Percentiles rank a stretch among this genome's conserved stretches.
Conservation (phyloP, 176 grass and related monocot genomes). For the Avena eriantha region DNA sequence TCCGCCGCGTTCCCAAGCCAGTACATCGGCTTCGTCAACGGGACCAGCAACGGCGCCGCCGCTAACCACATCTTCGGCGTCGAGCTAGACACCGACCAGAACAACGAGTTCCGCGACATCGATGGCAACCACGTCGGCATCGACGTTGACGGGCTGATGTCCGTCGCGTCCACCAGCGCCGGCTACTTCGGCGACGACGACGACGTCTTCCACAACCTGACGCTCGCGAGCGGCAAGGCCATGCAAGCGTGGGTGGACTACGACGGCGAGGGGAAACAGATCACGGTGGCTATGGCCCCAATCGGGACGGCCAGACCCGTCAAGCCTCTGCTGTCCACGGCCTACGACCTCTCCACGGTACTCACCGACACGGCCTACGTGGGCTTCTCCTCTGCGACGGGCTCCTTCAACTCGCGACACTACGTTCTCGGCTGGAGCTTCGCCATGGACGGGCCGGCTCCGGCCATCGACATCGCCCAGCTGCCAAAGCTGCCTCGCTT, state of each 20-base stretch:
- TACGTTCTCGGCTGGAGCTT: slow-evolving; percentile 19
- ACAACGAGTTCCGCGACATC: slow-evolving; percentile 57
- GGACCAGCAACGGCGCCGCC: slow-evolving; percentile 37
- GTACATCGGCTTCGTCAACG: slow-evolving; percentile 60
- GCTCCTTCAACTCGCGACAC: slow-evolving; percentile 16
- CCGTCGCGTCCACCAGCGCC: slow-evolving; percentile 31
- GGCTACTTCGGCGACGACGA: slow-evolving; percentile 41
- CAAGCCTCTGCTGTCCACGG: neutral
- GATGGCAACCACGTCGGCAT: slow-evolving; percentile 62
- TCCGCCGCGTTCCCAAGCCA: slow-evolving; percentile 31
- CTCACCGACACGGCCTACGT: slow-evolving; percentile 28
- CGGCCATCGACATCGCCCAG: slow-evolving; percentile 18
- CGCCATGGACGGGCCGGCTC: slow-evolving; percentile 15
- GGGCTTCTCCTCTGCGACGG: slow-evolving; percentile 16
- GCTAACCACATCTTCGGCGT: slow-evolving; percentile 54
- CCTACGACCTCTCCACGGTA: slow-evolving; percentile 7
- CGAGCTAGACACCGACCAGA: slow-evolving; percentile 60
- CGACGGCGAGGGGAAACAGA: neutral
- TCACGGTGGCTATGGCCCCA: slow-evolving; percentile 19
- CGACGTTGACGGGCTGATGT: slow-evolving; percentile 57
- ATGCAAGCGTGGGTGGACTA: slow-evolving; percentile 26
- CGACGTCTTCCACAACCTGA: slow-evolving; percentile 6
- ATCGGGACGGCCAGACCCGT: neutral
- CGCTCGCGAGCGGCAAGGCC: neutral
- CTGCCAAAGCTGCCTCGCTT: slow-evolving; percentile 13